phyloP scores from a whole-genome alignment of 208 protist species.

The Trypanosoma grayi region DNA sequence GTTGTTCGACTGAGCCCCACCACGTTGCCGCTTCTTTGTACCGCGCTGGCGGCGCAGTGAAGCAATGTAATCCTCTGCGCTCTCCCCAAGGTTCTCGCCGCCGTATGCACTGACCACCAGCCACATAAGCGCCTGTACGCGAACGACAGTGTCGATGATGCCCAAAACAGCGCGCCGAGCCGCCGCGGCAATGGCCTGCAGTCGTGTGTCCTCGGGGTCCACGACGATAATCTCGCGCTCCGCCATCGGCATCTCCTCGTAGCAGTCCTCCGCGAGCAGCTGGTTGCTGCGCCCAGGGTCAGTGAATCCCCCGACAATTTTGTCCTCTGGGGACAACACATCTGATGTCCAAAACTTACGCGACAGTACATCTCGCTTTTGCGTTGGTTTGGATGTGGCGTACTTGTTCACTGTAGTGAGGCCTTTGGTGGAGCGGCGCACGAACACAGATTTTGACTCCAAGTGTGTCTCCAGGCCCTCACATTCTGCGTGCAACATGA shows the following conservation, averaged over 20 bases:
- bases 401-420: neutral
- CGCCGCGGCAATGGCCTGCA: constrained; percentile 5
- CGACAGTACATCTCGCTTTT: constrained; percentile 3
- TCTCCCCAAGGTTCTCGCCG: neutral
- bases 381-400: neutral
- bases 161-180: constrained; percentile 1
- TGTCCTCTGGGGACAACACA: constrained; percentile 11
- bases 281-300: constrained; percentile 23
- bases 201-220: constrained; percentile 1
- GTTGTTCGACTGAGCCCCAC: neutral
- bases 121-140: constrained; percentile 12
- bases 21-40: constrained; percentile 6
- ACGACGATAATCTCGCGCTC: constrained; percentile 25
- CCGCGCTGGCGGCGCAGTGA: neutral
- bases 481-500: neutral
- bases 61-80: constrained; percentile 11
- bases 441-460: constrained; percentile 6
- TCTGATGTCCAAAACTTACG: constrained; percentile 18
- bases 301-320: constrained; percentile 9
- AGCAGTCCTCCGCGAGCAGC: constrained; percentile 1
- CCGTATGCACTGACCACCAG: constrained; percentile 17
- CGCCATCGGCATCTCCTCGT: neutral
- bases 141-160: constrained; percentile 13
- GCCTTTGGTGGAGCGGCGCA: neutral
- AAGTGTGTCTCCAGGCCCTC: neutral